These are phyloP conservation scores for Elongisporangium prolatum DNA, from an alignment of 352 stramenopile species.

Conservation along the genomic window DNA sequence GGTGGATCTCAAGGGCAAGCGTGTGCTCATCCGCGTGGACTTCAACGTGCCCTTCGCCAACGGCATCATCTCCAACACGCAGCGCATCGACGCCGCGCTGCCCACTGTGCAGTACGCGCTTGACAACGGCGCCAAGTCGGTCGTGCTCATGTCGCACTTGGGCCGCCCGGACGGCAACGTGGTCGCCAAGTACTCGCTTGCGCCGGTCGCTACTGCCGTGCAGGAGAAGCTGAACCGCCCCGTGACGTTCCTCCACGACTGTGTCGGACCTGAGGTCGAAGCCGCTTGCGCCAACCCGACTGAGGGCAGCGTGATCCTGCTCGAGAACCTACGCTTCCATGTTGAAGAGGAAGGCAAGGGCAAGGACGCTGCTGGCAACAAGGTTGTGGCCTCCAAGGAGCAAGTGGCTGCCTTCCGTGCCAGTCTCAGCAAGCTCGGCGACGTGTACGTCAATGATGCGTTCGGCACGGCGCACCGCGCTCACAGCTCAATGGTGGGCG, in stretches of 20 bases:
- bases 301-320: slow-evolving; percentile 90
- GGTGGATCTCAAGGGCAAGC: slow-evolving; percentile 95
- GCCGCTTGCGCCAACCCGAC: slow-evolving; percentile 57
- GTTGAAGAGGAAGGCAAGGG: slow-evolving; percentile 94
- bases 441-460: slow-evolving; percentile 99
- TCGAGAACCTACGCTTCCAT: slow-evolving; percentile 99
- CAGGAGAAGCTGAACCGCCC: slow-evolving; percentile 87
- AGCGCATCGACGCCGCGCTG: slow-evolving; percentile 96
- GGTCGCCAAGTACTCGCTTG: slow-evolving; percentile 95
- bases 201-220: slow-evolving; percentile 91
- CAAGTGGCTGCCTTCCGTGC: slow-evolving; percentile 89
- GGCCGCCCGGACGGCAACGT: slow-evolving; percentile 94
- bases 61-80: slow-evolving; percentile 97
- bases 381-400: slow-evolving; percentile 91
- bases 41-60: slow-evolving; percentile 99
- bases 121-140: slow-evolving; percentile 95
- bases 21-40: slow-evolving; percentile 98
- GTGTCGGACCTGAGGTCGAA: slow-evolving; percentile 91
- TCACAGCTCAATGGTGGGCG: slow-evolving; percentile 98
- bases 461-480: slow-evolving; percentile 99
- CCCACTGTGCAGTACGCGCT: slow-evolving; percentile 97
- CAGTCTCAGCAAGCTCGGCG: slow-evolving; percentile 89
- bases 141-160: slow-evolving; percentile 98
- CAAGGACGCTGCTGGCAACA: slow-evolving; percentile 76
- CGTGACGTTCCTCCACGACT: slow-evolving; percentile 95